Conservation (phyloP, 805 yeast species). For the Scheffersomyces amazonensis region DNA sequence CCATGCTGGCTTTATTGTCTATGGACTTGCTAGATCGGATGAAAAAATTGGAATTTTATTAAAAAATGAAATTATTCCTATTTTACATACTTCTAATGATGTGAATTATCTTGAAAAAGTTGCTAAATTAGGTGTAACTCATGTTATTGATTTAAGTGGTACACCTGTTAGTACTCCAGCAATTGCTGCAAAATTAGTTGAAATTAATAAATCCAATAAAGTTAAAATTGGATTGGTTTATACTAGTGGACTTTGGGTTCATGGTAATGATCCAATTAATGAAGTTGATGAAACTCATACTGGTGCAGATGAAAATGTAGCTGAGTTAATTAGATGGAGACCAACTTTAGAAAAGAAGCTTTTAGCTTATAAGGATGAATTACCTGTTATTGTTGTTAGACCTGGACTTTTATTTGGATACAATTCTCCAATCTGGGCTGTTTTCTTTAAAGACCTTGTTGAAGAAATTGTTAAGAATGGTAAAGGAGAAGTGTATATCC, state of each 20-base stretch:
- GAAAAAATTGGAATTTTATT: background rate
- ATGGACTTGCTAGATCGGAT: background rate
- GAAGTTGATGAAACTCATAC: slow-evolving; percentile 1
- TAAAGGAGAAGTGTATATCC: background rate
- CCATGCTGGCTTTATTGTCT: background rate
- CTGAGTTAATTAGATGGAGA: slow-evolving; percentile 2
- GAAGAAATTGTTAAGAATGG: background rate
- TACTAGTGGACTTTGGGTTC: slow-evolving; percentile 6
- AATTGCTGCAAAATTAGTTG: background rate
- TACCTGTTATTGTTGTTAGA: slow-evolving; percentile 2
- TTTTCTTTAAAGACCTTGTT: slow-evolving; percentile 1
- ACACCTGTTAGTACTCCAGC: background rate
- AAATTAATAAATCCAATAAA: background rate
- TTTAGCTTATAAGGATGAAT: background rate
- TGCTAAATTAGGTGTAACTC: background rate
- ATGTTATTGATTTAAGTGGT: background rate
- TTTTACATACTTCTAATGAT: background rate
- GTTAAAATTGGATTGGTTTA: slow-evolving; percentile 1
- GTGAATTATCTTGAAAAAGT: background rate
- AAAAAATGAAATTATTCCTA: background rate
- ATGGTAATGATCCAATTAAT: background rate
- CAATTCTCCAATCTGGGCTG: slow-evolving; percentile 3
- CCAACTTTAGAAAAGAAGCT: slow-evolving; percentile 1
- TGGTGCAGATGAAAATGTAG: background rate
- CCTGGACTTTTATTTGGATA: slow-evolving; percentile 5